Conservation (phyloP, 2,329 filamentous ascomycete genomes). For the Gyromitra esculenta region DNA sequence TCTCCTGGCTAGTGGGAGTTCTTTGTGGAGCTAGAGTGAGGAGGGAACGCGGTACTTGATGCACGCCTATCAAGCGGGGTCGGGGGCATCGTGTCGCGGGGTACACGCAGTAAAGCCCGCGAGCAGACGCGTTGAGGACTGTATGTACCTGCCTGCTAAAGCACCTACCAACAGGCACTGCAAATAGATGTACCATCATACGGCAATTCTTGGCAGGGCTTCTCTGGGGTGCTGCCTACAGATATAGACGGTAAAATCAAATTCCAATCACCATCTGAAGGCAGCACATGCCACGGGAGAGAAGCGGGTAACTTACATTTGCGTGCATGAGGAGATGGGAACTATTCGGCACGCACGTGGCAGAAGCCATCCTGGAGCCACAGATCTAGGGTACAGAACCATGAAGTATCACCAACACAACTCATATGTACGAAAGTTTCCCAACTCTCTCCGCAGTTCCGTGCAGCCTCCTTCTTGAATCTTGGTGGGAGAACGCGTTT, state of each 20-base stretch:
- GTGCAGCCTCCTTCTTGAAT: background rate
- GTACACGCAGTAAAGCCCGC: slow-evolving; percentile 3
- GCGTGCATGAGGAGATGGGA: slow-evolving; percentile 13
- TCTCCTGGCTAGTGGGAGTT: background rate
- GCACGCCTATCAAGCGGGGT: slow-evolving; percentile 19
- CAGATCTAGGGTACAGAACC: background rate
- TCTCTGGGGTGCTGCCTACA: background rate
- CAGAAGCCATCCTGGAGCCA: background rate
- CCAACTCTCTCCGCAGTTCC: slow-evolving; percentile 3
- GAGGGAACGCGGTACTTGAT: background rate
- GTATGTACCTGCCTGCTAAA: background rate
- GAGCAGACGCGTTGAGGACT: slow-evolving; percentile 32
- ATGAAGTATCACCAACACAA: slow-evolving; percentile 38
- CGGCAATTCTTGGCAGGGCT: background rate
- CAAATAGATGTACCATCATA: background rate
- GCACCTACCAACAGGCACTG: background rate
- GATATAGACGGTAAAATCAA: background rate
- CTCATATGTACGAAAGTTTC: background rate
- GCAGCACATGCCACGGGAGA: background rate
- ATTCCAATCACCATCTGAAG: background rate
- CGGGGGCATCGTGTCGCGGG: slow-evolving; percentile 29
- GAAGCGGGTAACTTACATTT: slow-evolving; percentile 13
- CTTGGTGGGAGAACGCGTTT: background rate
- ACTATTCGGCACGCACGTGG: slow-evolving; percentile 3
- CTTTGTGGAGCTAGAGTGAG: slow-evolving; percentile 8